Base-by-base conservation (phyloP, 1,284 basidiomycete genomes). In the Sporisorium graminicola region DNA sequence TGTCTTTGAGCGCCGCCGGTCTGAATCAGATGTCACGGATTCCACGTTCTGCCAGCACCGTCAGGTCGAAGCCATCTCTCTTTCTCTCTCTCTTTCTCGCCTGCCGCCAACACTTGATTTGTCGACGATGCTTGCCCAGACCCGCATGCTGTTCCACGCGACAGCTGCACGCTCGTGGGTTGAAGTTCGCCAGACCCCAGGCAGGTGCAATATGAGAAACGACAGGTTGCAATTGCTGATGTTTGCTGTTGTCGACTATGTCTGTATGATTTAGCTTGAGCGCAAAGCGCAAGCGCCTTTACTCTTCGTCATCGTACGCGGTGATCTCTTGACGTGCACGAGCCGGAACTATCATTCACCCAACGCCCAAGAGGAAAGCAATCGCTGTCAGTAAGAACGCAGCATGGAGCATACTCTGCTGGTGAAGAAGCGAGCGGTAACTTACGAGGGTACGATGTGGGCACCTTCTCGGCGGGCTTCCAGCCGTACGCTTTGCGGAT, bases 391-490 rank as follows among this genome's bases (percentile, higher is more conserved):
- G 44, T 42, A 14, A 37, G n/a, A n/a, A n/a, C n/a, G n/a, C n/a
- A n/a, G n/a, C n/a, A n/a, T n/a, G n/a, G n/a, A n/a, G n/a, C n/a
- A n/a, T n/a, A n/a, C n/a, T n/a, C n/a, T n/a, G n/a, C n/a, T n/a
- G n/a, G n/a, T n/a, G n/a, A n/a, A n/a, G n/a, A n/a, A n/a, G n/a
- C n/a, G n/a, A n/a, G n/a, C n/a, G n/a, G n/a, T n/a, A 35, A 89
- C 94, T 86, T 86, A 97, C 95, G 85, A 79, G 95, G 95, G 87
- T 93, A 98, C 29, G 92, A 90, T 14, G 91, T 91, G 12, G 95
- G 95, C 58, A 94, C 89, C 47, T 89, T 88, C 84, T 94, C 92
- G 46, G 92, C 87, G 5, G 90, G 90, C 79, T 89, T 89, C 86
- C 91, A 95, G 40, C 95, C 95, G 63, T 80, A 86, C 14, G 89